Evolutionary conservation across 2,329 filamentous ascomycete genomes (phyloP).

Genomic region (Sarocladiaceae sp.): DNA sequence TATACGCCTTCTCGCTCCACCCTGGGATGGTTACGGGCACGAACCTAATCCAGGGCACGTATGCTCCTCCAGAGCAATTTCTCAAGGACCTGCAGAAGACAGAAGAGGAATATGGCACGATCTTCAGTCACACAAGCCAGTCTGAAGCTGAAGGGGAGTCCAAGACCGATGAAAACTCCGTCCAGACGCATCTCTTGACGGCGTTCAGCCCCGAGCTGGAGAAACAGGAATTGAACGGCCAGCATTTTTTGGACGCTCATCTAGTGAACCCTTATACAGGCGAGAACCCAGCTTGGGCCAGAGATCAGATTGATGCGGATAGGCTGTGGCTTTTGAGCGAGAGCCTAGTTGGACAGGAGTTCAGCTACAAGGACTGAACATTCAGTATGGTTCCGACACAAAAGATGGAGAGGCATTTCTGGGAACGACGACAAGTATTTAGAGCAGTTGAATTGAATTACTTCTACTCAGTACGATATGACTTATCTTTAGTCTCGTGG

Average conservation of each 20-base stretch:
- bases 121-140: too few relatives aligned
- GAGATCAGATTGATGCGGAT: conserved; percentile 19
- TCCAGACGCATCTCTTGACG: neutral
- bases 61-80: neutral
- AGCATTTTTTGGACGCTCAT: neutral
- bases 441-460: too few relatives aligned
- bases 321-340: conserved; percentile 23
- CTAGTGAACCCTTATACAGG: neutral
- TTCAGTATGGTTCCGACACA: too few relatives aligned
- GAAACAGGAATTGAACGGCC: neutral
- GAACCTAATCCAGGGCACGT: neutral
- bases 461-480: too few relatives aligned
- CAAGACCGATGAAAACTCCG: neutral
- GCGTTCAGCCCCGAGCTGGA: neutral
- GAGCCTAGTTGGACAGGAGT: conserved; percentile 21
- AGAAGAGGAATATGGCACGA: neutral
- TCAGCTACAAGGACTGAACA: too few relatives aligned
- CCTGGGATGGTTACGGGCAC: conserved; percentile 13
- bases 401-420: too few relatives aligned
- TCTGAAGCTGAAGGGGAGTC: neutral
- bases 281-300: conserved; percentile 18
- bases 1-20: conserved; percentile 19
- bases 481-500: too few relatives aligned
- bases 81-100: neutral
- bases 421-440: too few relatives aligned